phyloP scores from a whole-genome alignment of 345 rosid genomes.

The Corchorus olitorius region DNA sequence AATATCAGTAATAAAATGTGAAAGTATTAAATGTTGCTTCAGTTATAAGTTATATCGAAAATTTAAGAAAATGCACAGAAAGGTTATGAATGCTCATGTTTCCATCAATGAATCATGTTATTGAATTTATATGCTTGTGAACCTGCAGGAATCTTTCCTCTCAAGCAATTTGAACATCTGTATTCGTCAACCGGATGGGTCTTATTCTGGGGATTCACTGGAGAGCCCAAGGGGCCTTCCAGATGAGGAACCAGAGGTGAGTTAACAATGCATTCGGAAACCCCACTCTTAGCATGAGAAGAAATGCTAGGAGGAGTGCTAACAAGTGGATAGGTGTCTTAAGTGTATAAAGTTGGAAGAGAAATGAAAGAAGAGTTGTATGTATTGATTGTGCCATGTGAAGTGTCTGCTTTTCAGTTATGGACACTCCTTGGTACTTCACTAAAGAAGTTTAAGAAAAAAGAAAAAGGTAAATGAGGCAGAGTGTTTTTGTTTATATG shows the following conservation, averaged over 20 bases:
- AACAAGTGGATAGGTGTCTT: conserved; percentile 42
- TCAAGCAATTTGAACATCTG: conserved; percentile 71
- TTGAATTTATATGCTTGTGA: conserved; percentile 8
- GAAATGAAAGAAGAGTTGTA: conserved; percentile 32
- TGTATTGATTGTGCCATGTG: conserved; percentile 33
- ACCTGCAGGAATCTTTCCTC: conserved; percentile 59
- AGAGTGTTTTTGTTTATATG: conserved; percentile 45
- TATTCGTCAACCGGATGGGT: conserved; percentile 77
- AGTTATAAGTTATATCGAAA: background rate
- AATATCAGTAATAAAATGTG: background rate
- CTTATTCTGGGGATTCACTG: conserved; percentile 60
- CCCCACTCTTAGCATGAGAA: conserved; percentile 25
- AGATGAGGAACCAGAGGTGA: conserved; percentile 43
- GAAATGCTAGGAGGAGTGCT: conserved; percentile 44
- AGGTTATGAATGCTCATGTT: background rate
- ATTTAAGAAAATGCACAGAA: background rate
- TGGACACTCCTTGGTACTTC: conserved; percentile 41
- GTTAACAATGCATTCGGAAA: conserved; percentile 32
- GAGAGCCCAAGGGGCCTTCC: conserved; percentile 50
- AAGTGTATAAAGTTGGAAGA: conserved; percentile 58
- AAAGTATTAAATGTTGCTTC: background rate
- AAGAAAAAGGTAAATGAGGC: conserved; percentile 22
- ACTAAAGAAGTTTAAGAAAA: conserved; percentile 12
- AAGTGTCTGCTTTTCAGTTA: conserved; percentile 52
- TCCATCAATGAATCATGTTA: background rate